These are phyloP conservation scores for Pseudocercospora musae DNA, from an alignment of 2,329 filamentous ascomycete genomes.

Conservation along the genomic window DNA sequence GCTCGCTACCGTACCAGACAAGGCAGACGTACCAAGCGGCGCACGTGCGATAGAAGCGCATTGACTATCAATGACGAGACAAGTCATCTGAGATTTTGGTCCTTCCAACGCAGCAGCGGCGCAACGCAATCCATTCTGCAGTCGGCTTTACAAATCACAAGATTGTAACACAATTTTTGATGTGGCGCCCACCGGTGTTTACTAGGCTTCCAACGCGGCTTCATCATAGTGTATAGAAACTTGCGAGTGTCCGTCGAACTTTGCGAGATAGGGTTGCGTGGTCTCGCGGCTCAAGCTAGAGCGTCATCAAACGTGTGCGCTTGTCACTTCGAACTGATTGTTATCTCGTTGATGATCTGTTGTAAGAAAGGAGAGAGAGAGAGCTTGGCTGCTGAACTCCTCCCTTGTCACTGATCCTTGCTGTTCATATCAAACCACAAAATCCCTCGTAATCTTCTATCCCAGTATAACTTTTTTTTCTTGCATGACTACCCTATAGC, in stretches of 20 bases:
- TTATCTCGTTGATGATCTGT: not conserved
- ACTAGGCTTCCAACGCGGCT: not conserved
- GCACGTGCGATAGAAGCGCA: slow-evolving; percentile 9
- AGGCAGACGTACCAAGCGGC: not conserved
- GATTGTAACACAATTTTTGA: no score
- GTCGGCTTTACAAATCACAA: not conserved
- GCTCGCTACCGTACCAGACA: slow-evolving; percentile 1
- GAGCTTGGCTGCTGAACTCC: no score
- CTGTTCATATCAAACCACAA: no score
- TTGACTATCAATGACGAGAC: not conserved
- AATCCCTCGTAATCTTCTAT: no score
- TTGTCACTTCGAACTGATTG: not conserved
- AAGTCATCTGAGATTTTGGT: not conserved
- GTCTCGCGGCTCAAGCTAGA: not conserved
- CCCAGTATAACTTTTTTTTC: no score
- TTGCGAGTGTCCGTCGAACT: not conserved
- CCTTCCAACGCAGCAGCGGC: not conserved
- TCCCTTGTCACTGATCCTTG: no score
- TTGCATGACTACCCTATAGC: no score
- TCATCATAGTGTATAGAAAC: not conserved
- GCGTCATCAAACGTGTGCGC: not conserved
- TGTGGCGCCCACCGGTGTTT: not conserved
- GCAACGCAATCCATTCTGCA: not conserved
- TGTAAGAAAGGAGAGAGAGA: no score
- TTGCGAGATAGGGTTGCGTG: not conserved